Evolutionary conservation across 371 early-diverging fungal species (phyloP).

Genomic region (Apophysomyces sp.): DNA sequence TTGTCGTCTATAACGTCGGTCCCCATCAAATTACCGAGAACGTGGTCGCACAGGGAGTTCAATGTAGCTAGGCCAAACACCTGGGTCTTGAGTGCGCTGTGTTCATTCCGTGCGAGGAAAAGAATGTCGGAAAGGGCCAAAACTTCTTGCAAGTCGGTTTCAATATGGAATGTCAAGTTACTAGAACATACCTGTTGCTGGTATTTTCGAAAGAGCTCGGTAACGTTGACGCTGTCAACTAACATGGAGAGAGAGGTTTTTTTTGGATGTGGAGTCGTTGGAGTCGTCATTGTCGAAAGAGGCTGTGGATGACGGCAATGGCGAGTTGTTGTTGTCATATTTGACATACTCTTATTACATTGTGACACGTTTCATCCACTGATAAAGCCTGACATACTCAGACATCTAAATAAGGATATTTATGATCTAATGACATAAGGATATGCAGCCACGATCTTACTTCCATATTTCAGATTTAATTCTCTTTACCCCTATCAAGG

Average conservation of each 20-base stretch:
- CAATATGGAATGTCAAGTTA: not conserved
- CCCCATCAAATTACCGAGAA: not conserved
- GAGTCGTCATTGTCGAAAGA: not conserved
- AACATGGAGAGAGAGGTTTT: not conserved
- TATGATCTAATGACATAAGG: too few relatives aligned
- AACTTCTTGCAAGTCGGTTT: conserved; percentile 6
- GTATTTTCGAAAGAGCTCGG: not conserved
- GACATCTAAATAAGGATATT: too few relatives aligned
- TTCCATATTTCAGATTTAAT: too few relatives aligned
- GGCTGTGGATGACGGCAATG: not conserved
- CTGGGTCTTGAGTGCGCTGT: conserved; percentile 3
- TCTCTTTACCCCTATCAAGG: too few relatives aligned
- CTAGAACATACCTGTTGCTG: not conserved
- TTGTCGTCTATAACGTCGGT: not conserved
- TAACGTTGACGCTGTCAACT: not conserved
- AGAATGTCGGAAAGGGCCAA: conserved; percentile 1
- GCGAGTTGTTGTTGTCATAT: too few relatives aligned
- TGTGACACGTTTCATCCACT: too few relatives aligned
- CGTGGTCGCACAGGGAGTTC: conserved; percentile 2
- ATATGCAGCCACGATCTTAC: too few relatives aligned
- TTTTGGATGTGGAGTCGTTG: not conserved
- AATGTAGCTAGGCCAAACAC: not conserved
- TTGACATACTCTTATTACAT: too few relatives aligned
- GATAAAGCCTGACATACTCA: too few relatives aligned
- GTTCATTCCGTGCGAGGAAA: conserved; percentile 2